phyloP scores from a whole-genome alignment of 225 moss, liverwort and hornwort genomes.

The Ulota crispa region DNA sequence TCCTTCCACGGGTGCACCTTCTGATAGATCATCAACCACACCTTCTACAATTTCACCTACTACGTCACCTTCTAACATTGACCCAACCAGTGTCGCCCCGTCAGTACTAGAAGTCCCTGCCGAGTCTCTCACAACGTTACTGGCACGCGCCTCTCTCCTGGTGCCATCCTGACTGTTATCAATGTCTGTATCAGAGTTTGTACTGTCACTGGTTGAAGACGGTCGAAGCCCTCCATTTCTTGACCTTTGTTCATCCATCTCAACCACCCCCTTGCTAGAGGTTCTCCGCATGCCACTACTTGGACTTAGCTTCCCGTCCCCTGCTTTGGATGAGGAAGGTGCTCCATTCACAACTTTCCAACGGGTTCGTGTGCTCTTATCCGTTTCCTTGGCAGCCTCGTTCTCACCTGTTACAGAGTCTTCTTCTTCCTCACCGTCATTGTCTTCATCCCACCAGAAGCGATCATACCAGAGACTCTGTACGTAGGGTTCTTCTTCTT shows the following conservation, averaged over 20 bases:
- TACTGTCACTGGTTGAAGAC: conserved; percentile 33
- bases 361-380: conserved; percentile 32
- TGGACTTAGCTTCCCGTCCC: conserved; percentile 42
- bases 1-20: conserved; percentile 41
- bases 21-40: conserved; percentile 53
- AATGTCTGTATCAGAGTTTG: conserved; percentile 31
- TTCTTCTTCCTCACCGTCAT: conserved; percentile 55
- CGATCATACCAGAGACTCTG: conserved; percentile 95
- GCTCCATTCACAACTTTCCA: conserved; percentile 54
- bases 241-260: conserved; percentile 40
- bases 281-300: conserved; percentile 38
- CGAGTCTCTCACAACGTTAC: conserved; percentile 32
- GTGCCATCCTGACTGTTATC: conserved; percentile 32
- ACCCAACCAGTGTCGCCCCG: conserved; percentile 31
- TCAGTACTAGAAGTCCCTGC: conserved; percentile 31
- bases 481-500: conserved; percentile 91
- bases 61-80: conserved; percentile 31
- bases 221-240: conserved; percentile 38
- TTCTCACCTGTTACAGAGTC: conserved; percentile 45
- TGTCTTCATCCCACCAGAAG: conserved; percentile 71
- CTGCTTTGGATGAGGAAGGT: conserved; percentile 45
- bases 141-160: conserved; percentile 31
- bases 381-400: conserved; percentile 30
- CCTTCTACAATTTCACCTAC: conserved; percentile 30
- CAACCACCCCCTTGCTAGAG: conserved; percentile 29